Conservation (phyloP, 1,284 basidiomycete genomes). For the Peniophora sp. region DNA sequence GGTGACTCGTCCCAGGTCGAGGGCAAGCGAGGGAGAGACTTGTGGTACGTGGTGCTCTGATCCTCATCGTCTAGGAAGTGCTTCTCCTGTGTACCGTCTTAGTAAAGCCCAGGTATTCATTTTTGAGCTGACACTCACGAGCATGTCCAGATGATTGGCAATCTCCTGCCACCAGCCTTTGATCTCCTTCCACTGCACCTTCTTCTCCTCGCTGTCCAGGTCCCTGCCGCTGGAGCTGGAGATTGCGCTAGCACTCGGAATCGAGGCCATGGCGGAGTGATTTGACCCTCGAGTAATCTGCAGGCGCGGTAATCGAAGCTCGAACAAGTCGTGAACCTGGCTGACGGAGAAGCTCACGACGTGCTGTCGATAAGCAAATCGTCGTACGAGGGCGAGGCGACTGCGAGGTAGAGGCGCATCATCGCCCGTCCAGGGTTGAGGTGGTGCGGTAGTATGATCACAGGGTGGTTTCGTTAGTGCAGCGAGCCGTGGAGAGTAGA, state of each 20-base stretch:
- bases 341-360: constrained; percentile 40
- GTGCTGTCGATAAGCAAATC: constrained; percentile 34
- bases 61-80: constrained; percentile 22
- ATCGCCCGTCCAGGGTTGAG: constrained; percentile 19
- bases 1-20: constrained; percentile 40
- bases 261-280: constrained; percentile 6
- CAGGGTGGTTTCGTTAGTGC: constrained; percentile 36
- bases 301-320: constrained; percentile 49
- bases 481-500: constrained; percentile 47
- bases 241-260: too few species aligned
- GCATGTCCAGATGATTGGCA: constrained; percentile 47
- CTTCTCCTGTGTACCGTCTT: constrained; percentile 31
- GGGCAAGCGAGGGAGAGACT: constrained; percentile 48
- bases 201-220: constrained; percentile 33
- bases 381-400: constrained; percentile 39
- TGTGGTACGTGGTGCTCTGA: constrained; percentile 23
- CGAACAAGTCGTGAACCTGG: constrained; percentile 46
- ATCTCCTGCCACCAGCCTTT: constrained; percentile 58
- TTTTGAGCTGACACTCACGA: constrained; percentile 31
- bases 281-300: constrained; percentile 39
- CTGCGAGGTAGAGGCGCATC: constrained; percentile 27
- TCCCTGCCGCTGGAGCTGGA: background rate
- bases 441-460: constrained; percentile 39
- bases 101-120: constrained; percentile 1
- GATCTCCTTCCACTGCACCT: constrained; percentile 47